Base-by-base conservation (phyloP, 148 eudicot species). In the Amaranthus cruentus region DNA sequence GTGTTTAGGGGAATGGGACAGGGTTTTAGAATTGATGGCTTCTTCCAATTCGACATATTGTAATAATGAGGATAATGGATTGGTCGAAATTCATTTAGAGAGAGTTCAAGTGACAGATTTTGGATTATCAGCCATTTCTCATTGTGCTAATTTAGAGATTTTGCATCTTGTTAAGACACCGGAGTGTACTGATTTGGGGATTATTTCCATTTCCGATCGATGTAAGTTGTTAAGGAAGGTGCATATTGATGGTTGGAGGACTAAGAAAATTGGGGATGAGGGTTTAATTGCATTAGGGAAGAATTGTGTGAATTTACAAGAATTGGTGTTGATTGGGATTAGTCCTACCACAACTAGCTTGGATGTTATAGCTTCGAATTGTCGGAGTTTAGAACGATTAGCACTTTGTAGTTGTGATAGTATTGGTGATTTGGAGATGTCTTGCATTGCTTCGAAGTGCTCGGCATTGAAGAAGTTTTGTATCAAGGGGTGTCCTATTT, bases 161-260 rank as follows among this genome's bases (percentile, higher is more conserved):
- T 54, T 91, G 71, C 97, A 91, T 73, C 78, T 91, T 55, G 89
- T 91, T 43, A 91, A 89, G 79, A 87, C 87, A 0, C 88, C 89
- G 1, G 97, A 91, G 28, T 91, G 97, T 67, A 85, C 93, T 0
- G 78, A 91, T 59, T 4, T 68, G 2, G 97, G 97, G 46, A 62
- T 91, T 64, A 78, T 79, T 2, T 71, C 86, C 4, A 53, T 91
- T 13, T 88, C 94, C 0, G 90, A 86, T 67, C 77, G 71, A 50
- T 91, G 97, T 81, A 91, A 73, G 84, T 55, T 83, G 13, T 80
- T 91, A 79, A 85, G 90, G 82, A 91, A 91, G 87, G 85, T 91
- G 47, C 94, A 91, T 46, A 87, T 91, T 58, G 97, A 91, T 65
- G 97, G 97, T 55, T 91, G 97, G 97, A 89, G 91, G 73, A 89